These are phyloP conservation scores for Scopulariopsis brevicaulis DNA, from an alignment of 2,329 filamentous ascomycete species.

Conservation along the genomic window DNA sequence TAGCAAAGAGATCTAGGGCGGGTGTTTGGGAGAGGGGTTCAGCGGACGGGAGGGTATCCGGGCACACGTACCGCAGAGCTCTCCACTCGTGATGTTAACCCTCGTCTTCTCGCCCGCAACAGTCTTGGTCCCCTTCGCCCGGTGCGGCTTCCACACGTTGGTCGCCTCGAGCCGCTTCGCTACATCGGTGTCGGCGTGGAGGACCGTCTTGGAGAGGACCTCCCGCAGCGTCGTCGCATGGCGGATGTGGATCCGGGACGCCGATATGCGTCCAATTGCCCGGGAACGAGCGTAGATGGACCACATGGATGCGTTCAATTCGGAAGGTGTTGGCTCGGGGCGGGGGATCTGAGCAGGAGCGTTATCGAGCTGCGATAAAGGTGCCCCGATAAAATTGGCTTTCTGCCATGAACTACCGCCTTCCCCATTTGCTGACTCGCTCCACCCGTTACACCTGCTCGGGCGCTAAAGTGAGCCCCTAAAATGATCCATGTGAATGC, in stretches of 20 bases:
- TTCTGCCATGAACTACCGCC: background rate
- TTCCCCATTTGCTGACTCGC: background rate
- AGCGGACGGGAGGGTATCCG: background rate
- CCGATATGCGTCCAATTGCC: background rate
- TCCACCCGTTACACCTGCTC: no score
- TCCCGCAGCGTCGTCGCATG: background rate
- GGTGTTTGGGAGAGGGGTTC: background rate
- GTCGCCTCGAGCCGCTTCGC: slow-evolving; percentile 3
- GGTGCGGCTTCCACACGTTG: slow-evolving; percentile 2
- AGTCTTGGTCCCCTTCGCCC: background rate
- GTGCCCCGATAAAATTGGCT: background rate
- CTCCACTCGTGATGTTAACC: slow-evolving; percentile 39
- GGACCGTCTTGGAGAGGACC: background rate
- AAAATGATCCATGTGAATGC: no score
- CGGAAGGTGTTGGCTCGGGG: no score
- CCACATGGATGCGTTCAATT: background rate
- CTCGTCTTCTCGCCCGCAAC: slow-evolving; percentile 14
- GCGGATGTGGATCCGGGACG: background rate
- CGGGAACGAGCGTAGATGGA: background rate
- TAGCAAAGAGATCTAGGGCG: background rate
- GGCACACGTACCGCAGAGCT: slow-evolving; percentile 32
- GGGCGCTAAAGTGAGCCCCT: no score
- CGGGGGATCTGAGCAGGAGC: no score
- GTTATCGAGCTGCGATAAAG: background rate
- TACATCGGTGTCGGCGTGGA: background rate